phyloP scores from a whole-genome alignment of 139 green algal species.

The Coccomyxa sp. region DNA sequence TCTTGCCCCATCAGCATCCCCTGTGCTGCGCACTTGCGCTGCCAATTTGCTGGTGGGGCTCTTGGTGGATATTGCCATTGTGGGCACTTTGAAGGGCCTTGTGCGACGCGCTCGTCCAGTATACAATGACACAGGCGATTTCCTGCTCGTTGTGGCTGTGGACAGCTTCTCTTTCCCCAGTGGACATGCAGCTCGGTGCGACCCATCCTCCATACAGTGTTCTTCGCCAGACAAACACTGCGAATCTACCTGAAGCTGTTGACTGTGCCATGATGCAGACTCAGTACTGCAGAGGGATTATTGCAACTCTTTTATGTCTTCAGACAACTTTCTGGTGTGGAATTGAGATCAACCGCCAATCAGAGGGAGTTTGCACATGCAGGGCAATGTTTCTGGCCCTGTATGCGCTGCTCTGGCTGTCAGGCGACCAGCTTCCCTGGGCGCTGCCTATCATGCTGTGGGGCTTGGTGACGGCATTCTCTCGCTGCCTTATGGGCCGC shows the following conservation, averaged over 20 bases:
- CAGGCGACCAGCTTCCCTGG: neutral
- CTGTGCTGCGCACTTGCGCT: neutral
- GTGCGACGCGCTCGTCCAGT: slow-evolving; percentile 37
- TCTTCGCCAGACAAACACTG: neutral
- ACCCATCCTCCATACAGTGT: neutral
- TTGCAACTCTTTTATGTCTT: neutral
- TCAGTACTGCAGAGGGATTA: neutral
- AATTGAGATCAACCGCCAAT: neutral
- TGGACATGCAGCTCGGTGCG: slow-evolving; percentile 43
- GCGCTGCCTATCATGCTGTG: slow-evolving; percentile 21
- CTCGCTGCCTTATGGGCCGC: slow-evolving; percentile 47
- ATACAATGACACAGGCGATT: slow-evolving; percentile 53
- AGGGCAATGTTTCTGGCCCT: slow-evolving; percentile 47
- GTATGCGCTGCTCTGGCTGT: slow-evolving; percentile 25
- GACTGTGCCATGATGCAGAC: neutral
- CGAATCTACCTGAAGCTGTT: neutral
- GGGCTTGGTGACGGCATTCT: slow-evolving; percentile 34
- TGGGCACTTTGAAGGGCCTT: slow-evolving; percentile 41
- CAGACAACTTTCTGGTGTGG: neutral
- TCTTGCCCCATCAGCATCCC: slow-evolving; percentile 9
- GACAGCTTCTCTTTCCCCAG: slow-evolving; percentile 57
- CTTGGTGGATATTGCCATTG: slow-evolving; percentile 44
- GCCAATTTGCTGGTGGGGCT: slow-evolving; percentile 42
- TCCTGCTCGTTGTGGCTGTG: slow-evolving; percentile 50
- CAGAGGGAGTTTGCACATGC: neutral